Conservation (phyloP, 163 green algal species). For the Chlamydomonas reinhardtii region DNA sequence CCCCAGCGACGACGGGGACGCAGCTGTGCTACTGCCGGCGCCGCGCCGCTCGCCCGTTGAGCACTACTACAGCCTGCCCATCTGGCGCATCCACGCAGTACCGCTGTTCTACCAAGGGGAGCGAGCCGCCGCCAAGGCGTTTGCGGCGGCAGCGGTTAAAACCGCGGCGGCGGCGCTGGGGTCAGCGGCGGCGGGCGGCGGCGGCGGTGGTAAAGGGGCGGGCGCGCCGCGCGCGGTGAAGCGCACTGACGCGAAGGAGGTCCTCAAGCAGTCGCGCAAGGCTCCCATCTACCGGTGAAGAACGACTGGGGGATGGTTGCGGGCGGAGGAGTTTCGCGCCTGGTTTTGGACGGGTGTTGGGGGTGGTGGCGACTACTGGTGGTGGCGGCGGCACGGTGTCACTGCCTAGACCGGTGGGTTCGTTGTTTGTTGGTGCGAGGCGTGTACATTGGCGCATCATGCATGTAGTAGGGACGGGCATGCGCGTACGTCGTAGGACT, state of each 20-base stretch:
- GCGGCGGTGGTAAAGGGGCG: too few species aligned
- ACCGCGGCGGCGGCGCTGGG: not conserved
- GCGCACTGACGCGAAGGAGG: not conserved
- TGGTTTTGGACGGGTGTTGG: too few species aligned
- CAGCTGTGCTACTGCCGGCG: not conserved
- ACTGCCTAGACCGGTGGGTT: too few species aligned
- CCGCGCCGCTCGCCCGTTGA: constrained; percentile 6
- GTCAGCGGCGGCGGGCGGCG: not conserved
- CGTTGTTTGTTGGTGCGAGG: too few species aligned
- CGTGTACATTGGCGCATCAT: too few species aligned
- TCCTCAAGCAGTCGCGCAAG: not conserved
- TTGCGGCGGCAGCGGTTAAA: constrained; percentile 47
- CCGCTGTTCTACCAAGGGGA: constrained; percentile 65
- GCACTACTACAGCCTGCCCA: constrained; percentile 52
- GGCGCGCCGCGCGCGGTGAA: not conserved
- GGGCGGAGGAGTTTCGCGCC: too few species aligned
- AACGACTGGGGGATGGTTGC: not conserved
- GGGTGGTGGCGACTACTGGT: too few species aligned
- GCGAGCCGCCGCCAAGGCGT: constrained; percentile 53
- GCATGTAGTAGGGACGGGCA: too few species aligned
- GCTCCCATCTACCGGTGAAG: not conserved
- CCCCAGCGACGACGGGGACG: not conserved
- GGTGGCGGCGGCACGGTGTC: too few species aligned
- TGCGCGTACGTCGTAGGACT: too few species aligned
- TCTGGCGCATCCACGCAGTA: constrained; percentile 70